Evolutionary conservation across 1,284 basidiomycete species (phyloP).

Genomic region (Neotropicomus parvogracilis): DNA sequence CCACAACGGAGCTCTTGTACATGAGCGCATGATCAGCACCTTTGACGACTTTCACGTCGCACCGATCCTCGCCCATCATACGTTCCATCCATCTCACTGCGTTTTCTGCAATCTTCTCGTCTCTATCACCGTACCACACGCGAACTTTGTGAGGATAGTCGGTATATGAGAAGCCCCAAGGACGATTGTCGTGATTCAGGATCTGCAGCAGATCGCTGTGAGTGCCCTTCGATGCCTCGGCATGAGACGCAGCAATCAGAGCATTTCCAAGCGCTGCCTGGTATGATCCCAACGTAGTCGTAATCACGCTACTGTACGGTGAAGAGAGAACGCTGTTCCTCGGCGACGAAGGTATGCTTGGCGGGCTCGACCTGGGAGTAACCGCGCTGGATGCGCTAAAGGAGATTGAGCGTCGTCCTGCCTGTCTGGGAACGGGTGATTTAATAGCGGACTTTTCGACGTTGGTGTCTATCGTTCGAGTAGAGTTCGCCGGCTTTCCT

Average conservation of each 20-base stretch:
- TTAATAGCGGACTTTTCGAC: constrained; percentile 23
- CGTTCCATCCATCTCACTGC: constrained; percentile 89
- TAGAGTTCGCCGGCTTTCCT: constrained; percentile 16
- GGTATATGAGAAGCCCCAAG: constrained; percentile 81
- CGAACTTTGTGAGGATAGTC: constrained; percentile 77
- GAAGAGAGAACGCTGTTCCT: constrained; percentile 43
- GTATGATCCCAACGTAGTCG: constrained; percentile 42
- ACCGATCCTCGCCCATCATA: constrained; percentile 73
- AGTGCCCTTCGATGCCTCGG: constrained; percentile 87
- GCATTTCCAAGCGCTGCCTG: constrained; percentile 79
- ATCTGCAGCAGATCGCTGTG: constrained; percentile 90
- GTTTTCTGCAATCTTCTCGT: constrained; percentile 89
- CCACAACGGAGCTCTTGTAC: constrained; percentile 84
- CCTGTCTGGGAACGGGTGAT: constrained; percentile 27
- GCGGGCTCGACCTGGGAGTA: constrained; percentile 37
- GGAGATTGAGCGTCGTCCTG: constrained; percentile 64
- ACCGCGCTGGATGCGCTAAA: constrained; percentile 40
- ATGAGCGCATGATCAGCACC: constrained; percentile 91
- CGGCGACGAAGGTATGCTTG: constrained; percentile 50
- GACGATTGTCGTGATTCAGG: constrained; percentile 78
- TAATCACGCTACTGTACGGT: constrained; percentile 33
- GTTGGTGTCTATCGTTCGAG: constrained; percentile 19
- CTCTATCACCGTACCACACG: constrained; percentile 91
- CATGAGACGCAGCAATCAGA: constrained; percentile 89
- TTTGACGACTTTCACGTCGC: constrained; percentile 76